Percentiles rank a stretch among this genome's conserved stretches.
Evolutionary conservation across 2,329 filamentous ascomycete genomes (phyloP).

Genomic region (Pseudocercospora fuligena): DNA sequence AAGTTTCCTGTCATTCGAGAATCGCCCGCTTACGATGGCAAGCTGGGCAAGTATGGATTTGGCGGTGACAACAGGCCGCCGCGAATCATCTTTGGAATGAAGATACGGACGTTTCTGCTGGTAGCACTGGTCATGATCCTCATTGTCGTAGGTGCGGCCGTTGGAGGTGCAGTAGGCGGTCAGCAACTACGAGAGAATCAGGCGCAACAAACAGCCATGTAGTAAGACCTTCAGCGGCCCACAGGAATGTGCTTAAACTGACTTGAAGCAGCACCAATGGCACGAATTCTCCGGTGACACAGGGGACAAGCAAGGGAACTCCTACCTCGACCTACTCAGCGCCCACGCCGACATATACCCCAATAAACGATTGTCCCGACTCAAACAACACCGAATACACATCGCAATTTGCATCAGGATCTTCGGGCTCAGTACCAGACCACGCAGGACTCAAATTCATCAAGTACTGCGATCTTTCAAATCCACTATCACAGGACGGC

Average conservation of each 20-base stretch:
- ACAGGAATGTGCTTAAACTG: slow-evolving; percentile 22
- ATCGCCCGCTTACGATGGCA: slow-evolving; percentile 30
- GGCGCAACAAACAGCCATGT: slow-evolving; percentile 17
- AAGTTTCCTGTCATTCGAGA: slow-evolving; percentile 44
- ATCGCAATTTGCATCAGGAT: slow-evolving; percentile 29
- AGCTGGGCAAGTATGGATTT: slow-evolving; percentile 29
- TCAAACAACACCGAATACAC: slow-evolving; percentile 41
- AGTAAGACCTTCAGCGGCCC: slow-evolving; percentile 11
- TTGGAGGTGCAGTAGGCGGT: slow-evolving; percentile 44
- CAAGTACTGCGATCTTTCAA: slow-evolving; percentile 40
- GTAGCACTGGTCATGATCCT: slow-evolving; percentile 40
- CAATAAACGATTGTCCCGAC: slow-evolving; percentile 39
- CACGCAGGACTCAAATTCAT: slow-evolving; percentile 38
- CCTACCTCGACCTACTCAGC: slow-evolving; percentile 36
- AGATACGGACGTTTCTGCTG: slow-evolving; percentile 42
- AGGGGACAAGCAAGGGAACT: slow-evolving; percentile 28
- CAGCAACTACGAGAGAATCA: slow-evolving; percentile 34
- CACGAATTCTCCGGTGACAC: slow-evolving; percentile 25
- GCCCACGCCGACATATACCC: slow-evolving; percentile 40
- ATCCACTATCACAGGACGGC: slow-evolving; percentile 31
- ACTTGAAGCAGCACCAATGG: slow-evolving; percentile 25
- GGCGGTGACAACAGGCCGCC: slow-evolving; percentile 41
- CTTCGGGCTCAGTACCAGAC: slow-evolving; percentile 13
- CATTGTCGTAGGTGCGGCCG: slow-evolving; percentile 43
- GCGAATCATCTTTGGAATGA: slow-evolving; percentile 48